These are phyloP conservation scores for Phaeomoniella chlamydospora DNA, from an alignment of 2,329 filamentous ascomycete species.

Conservation along the genomic window DNA sequence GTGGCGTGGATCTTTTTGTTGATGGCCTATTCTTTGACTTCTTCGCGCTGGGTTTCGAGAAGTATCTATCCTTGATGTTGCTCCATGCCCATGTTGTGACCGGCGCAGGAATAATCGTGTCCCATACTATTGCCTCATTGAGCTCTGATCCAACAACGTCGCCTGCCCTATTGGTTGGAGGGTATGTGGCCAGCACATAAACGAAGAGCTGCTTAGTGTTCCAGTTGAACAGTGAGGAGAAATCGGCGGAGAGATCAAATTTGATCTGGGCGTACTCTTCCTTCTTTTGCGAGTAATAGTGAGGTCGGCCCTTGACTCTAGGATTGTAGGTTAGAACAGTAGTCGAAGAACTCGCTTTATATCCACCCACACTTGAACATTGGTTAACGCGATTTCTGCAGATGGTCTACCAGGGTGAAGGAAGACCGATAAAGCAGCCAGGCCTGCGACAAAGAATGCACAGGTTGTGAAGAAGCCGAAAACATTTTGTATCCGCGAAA, in stretches of 20 bases:
- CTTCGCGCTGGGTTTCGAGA: constrained; percentile 14
- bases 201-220: constrained; percentile 98
- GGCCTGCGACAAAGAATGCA: constrained; percentile 61
- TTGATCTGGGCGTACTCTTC: constrained; percentile 93
- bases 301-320: constrained; percentile 70
- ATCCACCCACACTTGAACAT: constrained; percentile 67
- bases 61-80: constrained; percentile 20
- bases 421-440: constrained; percentile 72
- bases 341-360: neutral
- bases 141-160: constrained; percentile 2
- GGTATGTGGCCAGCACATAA: constrained; percentile 73
- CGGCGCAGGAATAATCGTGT: constrained; percentile 70
- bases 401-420: constrained; percentile 42
- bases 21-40: constrained; percentile 8
- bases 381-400: constrained; percentile 51
- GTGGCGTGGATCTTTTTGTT: constrained; percentile 4
- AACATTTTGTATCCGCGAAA: constrained; percentile 76
- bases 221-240: constrained; percentile 91
- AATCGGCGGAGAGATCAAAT: constrained; percentile 85
- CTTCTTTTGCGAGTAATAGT: constrained; percentile 85
- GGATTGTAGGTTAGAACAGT: no score
- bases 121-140: constrained; percentile 85
- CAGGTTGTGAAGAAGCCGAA: constrained; percentile 98
- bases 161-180: constrained; percentile 15
- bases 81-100: constrained; percentile 25